Conservation (phyloP, 2,329 filamentous ascomycete species). For the Pseudogymnoascus sp. region DNA sequence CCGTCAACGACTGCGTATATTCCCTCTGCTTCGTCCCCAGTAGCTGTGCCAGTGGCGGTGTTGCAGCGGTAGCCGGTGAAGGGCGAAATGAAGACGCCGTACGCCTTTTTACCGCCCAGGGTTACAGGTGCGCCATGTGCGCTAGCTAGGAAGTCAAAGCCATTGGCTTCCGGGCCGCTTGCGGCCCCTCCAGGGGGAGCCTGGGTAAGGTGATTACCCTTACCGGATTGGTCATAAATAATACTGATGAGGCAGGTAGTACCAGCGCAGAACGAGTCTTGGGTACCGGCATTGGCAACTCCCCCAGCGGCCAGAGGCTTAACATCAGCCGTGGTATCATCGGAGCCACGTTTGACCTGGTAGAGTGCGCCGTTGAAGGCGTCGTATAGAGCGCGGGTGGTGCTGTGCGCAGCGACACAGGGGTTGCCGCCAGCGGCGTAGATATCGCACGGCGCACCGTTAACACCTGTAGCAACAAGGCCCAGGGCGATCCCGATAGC, state of each 20-base stretch:
- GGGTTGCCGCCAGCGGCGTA: conserved; percentile 49
- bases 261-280: conserved; percentile 53
- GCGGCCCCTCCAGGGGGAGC: conserved; percentile 50
- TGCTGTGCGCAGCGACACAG: conserved; percentile 55
- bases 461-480: conserved; percentile 31
- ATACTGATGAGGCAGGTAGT: conserved; percentile 57
- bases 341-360: conserved; percentile 47
- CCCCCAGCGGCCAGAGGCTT: conserved; percentile 48
- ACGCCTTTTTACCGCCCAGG: conserved; percentile 53
- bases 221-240: conserved; percentile 61
- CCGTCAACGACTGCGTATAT: conserved; percentile 56
- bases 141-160: conserved; percentile 53
- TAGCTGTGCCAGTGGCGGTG: conserved; percentile 43
- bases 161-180: conserved; percentile 46
- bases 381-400: conserved; percentile 53
- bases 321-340: conserved; percentile 21
- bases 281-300: conserved; percentile 52
- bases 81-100: conserved; percentile 55
- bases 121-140: conserved; percentile 55
- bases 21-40: conserved; percentile 47
- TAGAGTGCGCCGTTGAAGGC: conserved; percentile 46
- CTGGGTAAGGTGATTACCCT: conserved; percentile 54
- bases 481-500: conserved; percentile 25
- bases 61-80: conserved; percentile 59
- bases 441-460: conserved; percentile 52